Evolutionary conservation across 768 basidiomycete genomes (phyloP), one percentile per base, ranked within the genome.

Genomic region (Kockovaella imperatae): DNA sequence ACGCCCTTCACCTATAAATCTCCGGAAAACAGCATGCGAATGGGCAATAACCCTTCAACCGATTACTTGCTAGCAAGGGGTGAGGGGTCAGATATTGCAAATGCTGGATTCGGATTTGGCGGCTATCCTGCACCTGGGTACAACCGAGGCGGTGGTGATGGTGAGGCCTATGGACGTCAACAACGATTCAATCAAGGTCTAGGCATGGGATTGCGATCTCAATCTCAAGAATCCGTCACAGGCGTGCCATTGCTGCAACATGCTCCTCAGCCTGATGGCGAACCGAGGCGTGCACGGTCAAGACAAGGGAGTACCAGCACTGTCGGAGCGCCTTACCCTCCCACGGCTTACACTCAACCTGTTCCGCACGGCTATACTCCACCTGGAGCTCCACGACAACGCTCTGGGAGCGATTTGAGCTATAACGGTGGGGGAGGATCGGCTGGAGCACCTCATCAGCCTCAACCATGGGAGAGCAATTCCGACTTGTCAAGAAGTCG

Each of bases 291-390:
- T 32, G n/a, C 31, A 38, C 30, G 35, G 10, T n/a, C n/a, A n/a
- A n/a, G n/a, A n/a, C n/a, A n/a, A n/a, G n/a, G n/a, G n/a, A n/a
- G n/a, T n/a, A 11, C 34, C 18, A 25, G 48, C 20, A 25, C 18
- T 11, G 38, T 25, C 29, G 35, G 45, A n/a, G 50, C 58, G 6
- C 62, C 62, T 2, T 67, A 67, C 38, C 65, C 65, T 5, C 65
- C 65, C 11, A 56, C 42, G 35, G 59, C 62, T 7, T 67, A 57
- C 39, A 56, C 53, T 28, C 59, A 62, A 26, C 62, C 64, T n/a
- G n/a, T n/a, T 14, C 64, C 64, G 2, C 36, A 54, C 8, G 64
- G 64, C 4, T 66, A 66, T 32, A 62, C 58, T 1, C 60, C 64
- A 0, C 64, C 64, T 1, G n/a, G n/a, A n/a, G n/a, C n/a, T n/a